These are phyloP conservation scores for Thelephora aurantiotincta DNA, from an alignment of 768 basidiomycete genomes.

Conservation along the genomic window DNA sequence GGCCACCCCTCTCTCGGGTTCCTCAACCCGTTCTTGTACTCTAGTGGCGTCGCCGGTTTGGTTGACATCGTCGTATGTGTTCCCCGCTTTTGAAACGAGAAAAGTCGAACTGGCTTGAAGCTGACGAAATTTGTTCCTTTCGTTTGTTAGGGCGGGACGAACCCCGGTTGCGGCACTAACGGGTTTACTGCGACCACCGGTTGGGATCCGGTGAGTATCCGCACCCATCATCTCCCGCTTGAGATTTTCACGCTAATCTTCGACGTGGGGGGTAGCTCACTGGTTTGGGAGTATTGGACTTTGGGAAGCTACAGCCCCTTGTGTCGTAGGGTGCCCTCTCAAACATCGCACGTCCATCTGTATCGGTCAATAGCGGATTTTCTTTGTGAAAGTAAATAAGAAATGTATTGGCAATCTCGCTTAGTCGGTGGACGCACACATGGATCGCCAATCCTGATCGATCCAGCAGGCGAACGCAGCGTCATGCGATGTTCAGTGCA, in stretches of 20 bases:
- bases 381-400: no score
- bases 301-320: conserved; percentile 16
- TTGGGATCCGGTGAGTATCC: conserved; percentile 14
- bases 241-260: not conserved
- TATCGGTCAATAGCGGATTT: no score
- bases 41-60: conserved; percentile 9
- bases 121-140: not conserved
- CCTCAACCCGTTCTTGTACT: conserved; percentile 16
- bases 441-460: no score
- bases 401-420: no score
- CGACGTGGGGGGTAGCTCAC: conserved; percentile 8
- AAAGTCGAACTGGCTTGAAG: not conserved
- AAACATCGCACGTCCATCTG: no score
- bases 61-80: conserved; percentile 15
- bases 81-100: not conserved
- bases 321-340: conserved; percentile 1
- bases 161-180: conserved; percentile 15
- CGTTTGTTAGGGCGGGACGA: conserved; percentile 9
- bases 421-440: no score
- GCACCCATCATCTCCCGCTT: not conserved
- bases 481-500: no score
- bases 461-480: no score
- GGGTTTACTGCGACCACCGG: conserved; percentile 13
- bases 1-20: conserved; percentile 16
- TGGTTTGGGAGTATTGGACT: conserved; percentile 19